Base-by-base conservation (phyloP, 2,329 filamentous ascomycete genomes). In the Cladophialophora chaetospira region DNA sequence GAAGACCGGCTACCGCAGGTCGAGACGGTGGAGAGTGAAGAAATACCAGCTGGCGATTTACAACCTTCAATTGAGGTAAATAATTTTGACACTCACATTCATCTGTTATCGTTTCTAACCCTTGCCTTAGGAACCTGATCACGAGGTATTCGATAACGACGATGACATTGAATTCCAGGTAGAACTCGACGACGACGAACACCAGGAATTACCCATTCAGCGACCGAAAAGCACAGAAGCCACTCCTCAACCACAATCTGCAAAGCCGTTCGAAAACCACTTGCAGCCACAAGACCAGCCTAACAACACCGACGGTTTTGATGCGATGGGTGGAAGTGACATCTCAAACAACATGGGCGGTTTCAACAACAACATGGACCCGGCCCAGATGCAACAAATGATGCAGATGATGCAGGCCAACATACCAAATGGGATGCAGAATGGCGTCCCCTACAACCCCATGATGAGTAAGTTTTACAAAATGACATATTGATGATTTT, bases 381-480 rank as follows among this genome's bases (percentile, higher is more conserved):
- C 89, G 73, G 88, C 55, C 69, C 85, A 88, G 19, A 82, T 82
- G 79, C 89, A 92, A 84, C 87, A 89, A 47, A 78, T 79, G 64
- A 89, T 92, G 85, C 87, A 89, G 50, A 78, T 79, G 64, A 78
- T 79, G 75, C 78, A 67, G 74, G 78, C 67, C 43, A 51, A 51
- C n/a, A 40, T 40, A 19, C 36, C 17, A 19, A 71, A 73, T 69
- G 58, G 74, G 53, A 59, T 40, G 36, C 36, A 40, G 36, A 71
- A 73, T 69, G 58, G 74, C 55, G 58, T 61, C 68, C 76, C 71
- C 46, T 60, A 64, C 57, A 62, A 63, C 57, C 61, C 63, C 28
- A 63, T 93, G 85, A 96, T 97, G 89, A 89, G 92, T 97, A 83
- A 71, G 89, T 60, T n/a, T 55, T 29, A 60, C 21, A 19, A 29